Evolutionary conservation across 768 basidiomycete species (phyloP), one percentile per base, ranked within the genome.

Genomic region (Vararia minispora): DNA sequence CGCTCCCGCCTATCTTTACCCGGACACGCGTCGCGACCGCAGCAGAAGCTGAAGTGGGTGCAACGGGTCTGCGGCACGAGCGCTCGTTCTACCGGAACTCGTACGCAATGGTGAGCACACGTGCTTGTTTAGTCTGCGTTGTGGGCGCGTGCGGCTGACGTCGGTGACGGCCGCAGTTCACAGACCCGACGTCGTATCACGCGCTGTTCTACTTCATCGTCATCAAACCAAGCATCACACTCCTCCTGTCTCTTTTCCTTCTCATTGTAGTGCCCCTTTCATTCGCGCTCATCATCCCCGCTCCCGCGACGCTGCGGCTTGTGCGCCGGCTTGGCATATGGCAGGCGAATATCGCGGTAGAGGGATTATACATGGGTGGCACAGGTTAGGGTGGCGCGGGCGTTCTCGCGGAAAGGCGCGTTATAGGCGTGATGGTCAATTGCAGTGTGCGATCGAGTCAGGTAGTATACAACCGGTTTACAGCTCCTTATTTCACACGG

Each of bases 181-280:
- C 79, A 28, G 85, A 88, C 50, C 62, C 79, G 27, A 83, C 79
- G 4, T 82, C 85, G 13, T 88, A 85, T 57, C 82, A 83, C 61
- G 79, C 86, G 0, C 67, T 89, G 3, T 88, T 89, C 65, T 88
- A 89, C 55, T 89, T 89, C 60, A 69, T 89, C 43, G 81, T 88
- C 35, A 76, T 89, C 63, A 89, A 89, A 55, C 83, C 86, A 2
- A 68, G 74, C 22, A 81, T 88, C 55, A 85, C 84, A 1, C 57
- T 89, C 20, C 60, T 80, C 13, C 61, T 87, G 25, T 69, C 72
- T 5, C 54, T 84, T 11, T 47, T 61, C 16, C 53, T 84, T 35
- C 27, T 83, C 12, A 58, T 71, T 11, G 43, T 83, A 40, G 71
- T 76, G 17, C 60, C 84, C 0, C 67, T 80, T 2, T 59, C 71